phyloP scores from a whole-genome alignment of 2,329 filamentous ascomycete genomes.

The Geosmithia flava region DNA sequence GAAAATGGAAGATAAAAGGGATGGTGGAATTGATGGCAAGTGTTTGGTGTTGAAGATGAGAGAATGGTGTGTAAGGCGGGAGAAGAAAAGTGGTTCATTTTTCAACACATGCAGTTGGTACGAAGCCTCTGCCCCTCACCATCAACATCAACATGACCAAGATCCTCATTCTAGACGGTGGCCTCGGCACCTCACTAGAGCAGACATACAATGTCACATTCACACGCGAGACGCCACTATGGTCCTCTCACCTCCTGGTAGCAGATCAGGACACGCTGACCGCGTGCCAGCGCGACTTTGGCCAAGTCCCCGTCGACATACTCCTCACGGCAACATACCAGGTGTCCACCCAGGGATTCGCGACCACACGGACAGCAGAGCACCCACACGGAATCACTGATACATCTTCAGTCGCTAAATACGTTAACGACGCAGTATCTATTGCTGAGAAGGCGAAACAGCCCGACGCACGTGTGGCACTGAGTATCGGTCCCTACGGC shows the following conservation, averaged over 20 bases:
- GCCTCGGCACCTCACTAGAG: constrained; percentile 54
- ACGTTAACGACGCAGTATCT: constrained; percentile 28
- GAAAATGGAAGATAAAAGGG: too few species aligned
- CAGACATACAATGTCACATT: constrained; percentile 43
- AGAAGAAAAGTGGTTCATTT: not conserved
- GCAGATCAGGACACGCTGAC: constrained; percentile 35
- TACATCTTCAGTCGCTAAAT: constrained; percentile 21
- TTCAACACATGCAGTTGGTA: too few species aligned
- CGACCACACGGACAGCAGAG: constrained; percentile 27
- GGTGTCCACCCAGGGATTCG: constrained; percentile 43
- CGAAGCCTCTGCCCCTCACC: too few species aligned
- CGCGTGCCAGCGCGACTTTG: constrained; percentile 44
- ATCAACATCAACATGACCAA: constrained; percentile 7
- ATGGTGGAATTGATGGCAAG: too few species aligned
- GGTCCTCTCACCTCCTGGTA: constrained; percentile 56
- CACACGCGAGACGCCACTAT: constrained; percentile 41
- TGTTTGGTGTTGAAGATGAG: too few species aligned
- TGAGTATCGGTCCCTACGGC: constrained; percentile 55
- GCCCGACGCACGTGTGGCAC: constrained; percentile 27
- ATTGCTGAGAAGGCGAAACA: constrained; percentile 20
- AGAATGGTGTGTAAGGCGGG: too few species aligned
- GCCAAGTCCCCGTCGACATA: constrained; percentile 44
- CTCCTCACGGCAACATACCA: constrained; percentile 59
- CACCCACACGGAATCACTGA: constrained; percentile 29
- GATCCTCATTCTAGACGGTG: constrained; percentile 49